Conservation (phyloP, 768 basidiomycete species). For the Lactarius indigo region DNA sequence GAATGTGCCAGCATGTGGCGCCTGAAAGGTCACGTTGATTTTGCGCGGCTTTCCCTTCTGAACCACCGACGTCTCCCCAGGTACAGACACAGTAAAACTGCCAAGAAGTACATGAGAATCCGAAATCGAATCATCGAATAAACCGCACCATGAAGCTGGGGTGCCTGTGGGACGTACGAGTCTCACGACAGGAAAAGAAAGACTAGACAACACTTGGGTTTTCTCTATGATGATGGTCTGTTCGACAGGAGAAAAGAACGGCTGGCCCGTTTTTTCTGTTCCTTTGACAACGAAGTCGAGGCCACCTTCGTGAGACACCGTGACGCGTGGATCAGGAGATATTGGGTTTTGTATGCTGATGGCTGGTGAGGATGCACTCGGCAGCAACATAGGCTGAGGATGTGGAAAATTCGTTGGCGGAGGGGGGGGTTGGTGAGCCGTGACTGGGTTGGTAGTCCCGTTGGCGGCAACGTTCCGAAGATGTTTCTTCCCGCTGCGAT, state of each 20-base stretch:
- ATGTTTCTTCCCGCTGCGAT: conserved; percentile 3
- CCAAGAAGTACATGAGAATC: background rate
- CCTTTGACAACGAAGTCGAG: conserved; percentile 8
- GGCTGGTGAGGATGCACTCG: background rate
- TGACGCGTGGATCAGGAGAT: background rate
- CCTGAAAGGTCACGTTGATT: conserved; percentile 10
- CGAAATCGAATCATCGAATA: background rate
- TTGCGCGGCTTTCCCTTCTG: background rate
- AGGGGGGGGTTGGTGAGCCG: background rate
- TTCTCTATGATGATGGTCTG: background rate
- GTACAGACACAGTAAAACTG: conserved; percentile 7
- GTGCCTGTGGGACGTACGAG: background rate
- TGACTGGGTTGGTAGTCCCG: background rate
- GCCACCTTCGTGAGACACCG: conserved; percentile 11
- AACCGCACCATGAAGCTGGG: conserved; percentile 6
- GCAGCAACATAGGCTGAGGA: background rate
- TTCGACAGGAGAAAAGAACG: background rate
- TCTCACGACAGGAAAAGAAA: background rate
- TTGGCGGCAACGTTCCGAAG: conserved; percentile 4
- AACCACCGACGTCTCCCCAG: background rate
- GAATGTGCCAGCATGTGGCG: conserved; percentile 5
- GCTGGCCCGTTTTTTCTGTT: background rate
- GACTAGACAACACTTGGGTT: background rate
- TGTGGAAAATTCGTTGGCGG: background rate
- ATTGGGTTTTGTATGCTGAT: background rate